phyloP scores from a whole-genome alignment of 208 protist genomes.

The Wallacemonas collosoma region DNA sequence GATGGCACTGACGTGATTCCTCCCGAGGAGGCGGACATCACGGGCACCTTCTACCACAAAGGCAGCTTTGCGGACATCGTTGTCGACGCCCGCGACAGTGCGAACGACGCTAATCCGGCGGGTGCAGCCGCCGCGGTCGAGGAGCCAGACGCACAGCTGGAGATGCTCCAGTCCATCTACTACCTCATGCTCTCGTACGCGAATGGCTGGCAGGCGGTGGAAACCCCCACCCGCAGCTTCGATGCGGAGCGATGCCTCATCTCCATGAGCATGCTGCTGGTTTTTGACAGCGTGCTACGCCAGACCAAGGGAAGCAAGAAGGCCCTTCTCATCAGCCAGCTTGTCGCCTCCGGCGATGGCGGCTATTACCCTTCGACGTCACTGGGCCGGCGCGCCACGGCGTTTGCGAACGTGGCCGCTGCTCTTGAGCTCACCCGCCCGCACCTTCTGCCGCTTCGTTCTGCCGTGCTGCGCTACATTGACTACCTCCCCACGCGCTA shows the following conservation, averaged over 20 bases:
- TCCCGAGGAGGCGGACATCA: slow-evolving; percentile 19
- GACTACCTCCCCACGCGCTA: slow-evolving; percentile 25
- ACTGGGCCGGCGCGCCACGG: slow-evolving; percentile 41
- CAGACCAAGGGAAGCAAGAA: slow-evolving; percentile 25
- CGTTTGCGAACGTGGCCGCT: slow-evolving; percentile 48
- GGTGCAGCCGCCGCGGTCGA: not conserved
- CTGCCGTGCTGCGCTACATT: slow-evolving; percentile 66
- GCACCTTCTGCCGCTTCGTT: slow-evolving; percentile 45
- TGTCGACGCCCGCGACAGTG: not conserved
- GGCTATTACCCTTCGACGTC: slow-evolving; percentile 73
- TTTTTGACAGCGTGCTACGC: slow-evolving; percentile 71
- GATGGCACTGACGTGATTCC: not conserved
- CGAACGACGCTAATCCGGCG: not conserved
- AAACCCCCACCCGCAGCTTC: slow-evolving; percentile 62
- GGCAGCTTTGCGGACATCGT: not conserved
- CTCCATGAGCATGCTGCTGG: slow-evolving; percentile 58
- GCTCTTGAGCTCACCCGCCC: slow-evolving; percentile 67
- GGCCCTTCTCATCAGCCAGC: slow-evolving; percentile 33
- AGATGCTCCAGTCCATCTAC: slow-evolving; percentile 46
- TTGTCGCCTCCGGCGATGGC: slow-evolving; percentile 40
- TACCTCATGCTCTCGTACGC: slow-evolving; percentile 62
- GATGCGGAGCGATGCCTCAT: slow-evolving; percentile 73
- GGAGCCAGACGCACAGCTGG: slow-evolving; percentile 32
- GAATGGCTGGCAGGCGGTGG: slow-evolving; percentile 84
- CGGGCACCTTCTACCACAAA: not conserved